Conservation (phyloP, 2,329 filamentous ascomycete species). For the Scorias spongiosa region DNA sequence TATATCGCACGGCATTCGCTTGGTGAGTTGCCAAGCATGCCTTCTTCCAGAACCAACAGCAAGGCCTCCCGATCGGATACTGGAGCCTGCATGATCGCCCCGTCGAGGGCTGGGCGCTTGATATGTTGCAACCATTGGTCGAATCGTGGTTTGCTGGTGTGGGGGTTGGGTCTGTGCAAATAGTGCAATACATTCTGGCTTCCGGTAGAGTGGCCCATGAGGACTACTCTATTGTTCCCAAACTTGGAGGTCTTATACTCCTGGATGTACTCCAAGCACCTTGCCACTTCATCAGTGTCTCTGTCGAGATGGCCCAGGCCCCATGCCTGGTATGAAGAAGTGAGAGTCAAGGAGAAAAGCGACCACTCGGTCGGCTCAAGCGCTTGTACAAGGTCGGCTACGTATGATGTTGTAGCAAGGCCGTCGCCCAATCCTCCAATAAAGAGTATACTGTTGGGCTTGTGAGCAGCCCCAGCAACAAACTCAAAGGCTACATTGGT, state of each 20-base stretch:
- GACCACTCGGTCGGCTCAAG: slow-evolving; percentile 9
- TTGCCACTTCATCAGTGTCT: slow-evolving; percentile 23
- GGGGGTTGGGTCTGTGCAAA: slow-evolving; percentile 10
- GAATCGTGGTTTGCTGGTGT: slow-evolving; percentile 4
- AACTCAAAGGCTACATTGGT: slow-evolving; percentile 26
- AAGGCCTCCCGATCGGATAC: slow-evolving; percentile 11
- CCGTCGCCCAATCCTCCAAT: slow-evolving; percentile 14
- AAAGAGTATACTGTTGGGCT: slow-evolving; percentile 15
- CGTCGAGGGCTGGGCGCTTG: slow-evolving; percentile 8
- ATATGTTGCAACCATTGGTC: slow-evolving; percentile 7
- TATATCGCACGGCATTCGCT: slow-evolving; percentile 5
- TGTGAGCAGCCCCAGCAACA: slow-evolving; percentile 13
- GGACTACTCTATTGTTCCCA: slow-evolving; percentile 6
- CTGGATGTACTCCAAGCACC: slow-evolving; percentile 14
- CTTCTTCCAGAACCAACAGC: slow-evolving; percentile 6
- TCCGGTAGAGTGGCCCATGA: slow-evolving; percentile 14
- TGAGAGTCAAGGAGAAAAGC: slow-evolving; percentile 9
- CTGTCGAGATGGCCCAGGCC: slow-evolving; percentile 24
- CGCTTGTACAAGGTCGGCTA: slow-evolving; percentile 10
- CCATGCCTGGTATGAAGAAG: slow-evolving; percentile 19
- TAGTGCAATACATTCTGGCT: slow-evolving; percentile 12
- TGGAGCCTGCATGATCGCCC: slow-evolving; percentile 14
- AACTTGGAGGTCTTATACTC: slow-evolving; percentile 16
- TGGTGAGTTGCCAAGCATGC: slow-evolving; percentile 8
- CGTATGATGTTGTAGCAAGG: slow-evolving; percentile 12